phyloP scores from a whole-genome alignment of 768 basidiomycete genomes.

The Pleurotus giganteus region DNA sequence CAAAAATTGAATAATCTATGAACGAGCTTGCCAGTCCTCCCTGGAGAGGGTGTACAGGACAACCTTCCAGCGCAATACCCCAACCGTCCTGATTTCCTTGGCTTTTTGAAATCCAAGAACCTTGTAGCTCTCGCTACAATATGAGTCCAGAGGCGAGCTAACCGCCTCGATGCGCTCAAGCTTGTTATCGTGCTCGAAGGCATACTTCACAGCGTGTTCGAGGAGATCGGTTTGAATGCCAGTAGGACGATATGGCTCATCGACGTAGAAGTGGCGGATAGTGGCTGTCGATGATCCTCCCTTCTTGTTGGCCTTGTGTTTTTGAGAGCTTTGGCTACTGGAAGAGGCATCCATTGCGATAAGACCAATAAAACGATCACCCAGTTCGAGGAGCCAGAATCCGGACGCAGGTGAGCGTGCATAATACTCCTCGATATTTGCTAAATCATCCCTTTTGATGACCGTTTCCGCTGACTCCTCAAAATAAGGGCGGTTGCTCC shows the following conservation, averaged over 20 bases:
- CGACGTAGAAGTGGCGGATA: slow-evolving; percentile 75
- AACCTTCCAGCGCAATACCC: slow-evolving; percentile 57
- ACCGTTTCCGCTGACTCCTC: slow-evolving; percentile 51
- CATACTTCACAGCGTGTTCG: slow-evolving; percentile 50
- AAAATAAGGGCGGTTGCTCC: slow-evolving; percentile 70
- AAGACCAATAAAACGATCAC: slow-evolving; percentile 58
- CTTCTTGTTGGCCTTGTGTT: slow-evolving; percentile 22
- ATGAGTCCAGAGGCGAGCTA: slow-evolving; percentile 51
- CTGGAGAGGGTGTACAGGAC: slow-evolving; percentile 41
- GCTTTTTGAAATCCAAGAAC: slow-evolving; percentile 50
- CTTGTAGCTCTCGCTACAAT: slow-evolving; percentile 43
- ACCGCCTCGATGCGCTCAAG: slow-evolving; percentile 45
- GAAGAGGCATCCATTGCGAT: slow-evolving; percentile 66
- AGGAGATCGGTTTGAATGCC: slow-evolving; percentile 67
- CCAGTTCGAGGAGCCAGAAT: slow-evolving; percentile 67
- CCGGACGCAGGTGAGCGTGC: slow-evolving; percentile 60
- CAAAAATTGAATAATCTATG: slow-evolving; percentile 7
- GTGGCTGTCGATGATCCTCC: slow-evolving; percentile 50
- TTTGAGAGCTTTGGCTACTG: slow-evolving; percentile 27
- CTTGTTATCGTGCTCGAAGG: slow-evolving; percentile 45
- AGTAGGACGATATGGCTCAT: slow-evolving; percentile 56
- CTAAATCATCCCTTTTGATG: slow-evolving; percentile 56
- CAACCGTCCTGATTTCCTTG: slow-evolving; percentile 42
- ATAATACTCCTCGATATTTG: slow-evolving; percentile 54
- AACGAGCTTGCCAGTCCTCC: slow-evolving; percentile 40